phyloP scores from a whole-genome alignment of 2,329 filamentous ascomycete genomes.

The Lasiodiplodia citricola region DNA sequence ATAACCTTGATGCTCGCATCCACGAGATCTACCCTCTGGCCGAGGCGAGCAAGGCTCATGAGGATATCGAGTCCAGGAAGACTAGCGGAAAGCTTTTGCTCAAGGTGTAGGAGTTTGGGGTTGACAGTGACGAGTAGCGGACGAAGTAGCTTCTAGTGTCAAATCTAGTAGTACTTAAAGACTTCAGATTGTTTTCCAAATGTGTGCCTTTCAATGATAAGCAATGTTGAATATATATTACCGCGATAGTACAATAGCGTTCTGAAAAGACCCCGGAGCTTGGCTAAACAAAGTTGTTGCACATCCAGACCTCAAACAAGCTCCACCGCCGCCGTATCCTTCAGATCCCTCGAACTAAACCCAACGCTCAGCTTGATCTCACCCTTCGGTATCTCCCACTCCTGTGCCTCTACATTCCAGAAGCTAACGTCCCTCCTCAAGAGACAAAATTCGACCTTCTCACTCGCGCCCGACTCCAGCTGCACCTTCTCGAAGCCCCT shows the following conservation, averaged over 20 bases:
- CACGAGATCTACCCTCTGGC: conserved; percentile 79
- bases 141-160: too few relatives aligned
- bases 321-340: conserved; percentile 3
- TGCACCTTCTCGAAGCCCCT: conserved; percentile 67
- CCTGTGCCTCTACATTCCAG: conserved; percentile 26
- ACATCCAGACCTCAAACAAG: too few relatives aligned
- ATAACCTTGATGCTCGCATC: conserved; percentile 74
- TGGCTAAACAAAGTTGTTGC: too few relatives aligned
- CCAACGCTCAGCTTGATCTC: conserved; percentile 40
- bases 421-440: conserved; percentile 28
- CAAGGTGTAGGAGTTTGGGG: conserved; percentile 44
- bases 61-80: conserved; percentile 79
- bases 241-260: too few relatives aligned
- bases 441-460: conserved; percentile 50
- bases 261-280: too few relatives aligned
- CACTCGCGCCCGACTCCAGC: conserved; percentile 61
- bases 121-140: accelerated
- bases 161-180: too few relatives aligned
- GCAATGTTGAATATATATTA: too few relatives aligned
- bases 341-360: conserved; percentile 40
- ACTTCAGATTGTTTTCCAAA: too few relatives aligned
- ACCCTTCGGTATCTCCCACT: conserved; percentile 35
- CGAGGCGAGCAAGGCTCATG: conserved; percentile 74
- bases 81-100: conserved; percentile 84
- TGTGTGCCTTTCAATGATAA: too few relatives aligned